Evolutionary conservation across 106 monocot species (phyloP), one percentile per base, ranked within the genome.

Genomic region (Phalaenopsis aphrodite): DNA sequence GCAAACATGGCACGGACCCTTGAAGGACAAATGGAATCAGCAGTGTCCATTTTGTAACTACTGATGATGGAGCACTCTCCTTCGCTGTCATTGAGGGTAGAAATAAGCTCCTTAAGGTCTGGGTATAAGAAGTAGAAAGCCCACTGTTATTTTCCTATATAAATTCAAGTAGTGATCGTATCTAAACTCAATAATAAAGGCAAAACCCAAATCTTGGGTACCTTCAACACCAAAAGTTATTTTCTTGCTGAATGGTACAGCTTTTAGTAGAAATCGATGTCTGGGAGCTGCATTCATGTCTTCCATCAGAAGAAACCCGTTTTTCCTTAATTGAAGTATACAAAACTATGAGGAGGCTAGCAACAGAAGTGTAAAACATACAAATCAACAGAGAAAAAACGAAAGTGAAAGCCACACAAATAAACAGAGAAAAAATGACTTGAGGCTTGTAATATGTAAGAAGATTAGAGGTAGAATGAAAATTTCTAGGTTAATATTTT

Each of bases 31-130:
- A 99, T 45, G 78, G 99, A 95, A 88, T 99, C 99, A 77, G 72
- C 75, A 39, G 88, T 86, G 80, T 95, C 92, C 79, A 87, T 83
- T 87, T 85, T 95, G 85, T 91, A 99, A 81, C 90, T 91, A 77
- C 88, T 84, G 24, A 94, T 78, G 56, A 93, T 86, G 30, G 91
- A 84, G 71, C 89, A 93, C 6, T 99, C 99, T 56, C 83, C 99
- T 90, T 93, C 84, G 81, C 82, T 83, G 82, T 99, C 99, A 80
- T 83, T 78, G 74, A 99, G 93, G 42, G 88, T 82, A 79, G 93
- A 85, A 78, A 99, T 95, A 46, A 99, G 91, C 11, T 95, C 99
- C 86, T 95, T 99, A 15, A 99, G 76, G 86, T 99, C 99, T 99
- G 84, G 17, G 36, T 71, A 56, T 81, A 6, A 78, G 4, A 75